Evolutionary conservation across 768 basidiomycete genomes (phyloP).

Genomic region (Hygrophoropsis aurantiaca): DNA sequence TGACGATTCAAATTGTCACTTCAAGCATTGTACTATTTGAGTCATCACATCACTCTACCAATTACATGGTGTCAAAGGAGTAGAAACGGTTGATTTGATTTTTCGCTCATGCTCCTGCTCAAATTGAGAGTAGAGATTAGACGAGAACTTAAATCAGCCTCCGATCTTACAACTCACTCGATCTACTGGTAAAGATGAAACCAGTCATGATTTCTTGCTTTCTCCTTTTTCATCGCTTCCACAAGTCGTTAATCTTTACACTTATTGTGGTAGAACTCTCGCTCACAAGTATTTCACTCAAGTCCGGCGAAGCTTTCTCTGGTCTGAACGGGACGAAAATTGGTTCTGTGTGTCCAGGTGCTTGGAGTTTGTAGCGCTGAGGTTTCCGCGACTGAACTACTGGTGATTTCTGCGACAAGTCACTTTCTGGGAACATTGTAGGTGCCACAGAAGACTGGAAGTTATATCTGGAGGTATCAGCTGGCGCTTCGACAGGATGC

Average conservation of each 20-base stretch:
- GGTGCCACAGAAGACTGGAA: neutral
- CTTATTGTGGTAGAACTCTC: conserved; percentile 30
- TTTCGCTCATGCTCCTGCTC: neutral
- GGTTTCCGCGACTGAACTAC: neutral
- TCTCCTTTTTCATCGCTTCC: conserved; percentile 8
- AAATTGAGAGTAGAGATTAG: neutral
- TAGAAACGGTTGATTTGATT: too few relatives aligned
- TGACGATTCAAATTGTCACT: too few relatives aligned
- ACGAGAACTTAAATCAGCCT: too few relatives aligned
- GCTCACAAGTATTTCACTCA: conserved; percentile 43
- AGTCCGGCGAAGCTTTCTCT: conserved; percentile 55
- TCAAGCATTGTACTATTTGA: too few relatives aligned
- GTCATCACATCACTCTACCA: too few relatives aligned
- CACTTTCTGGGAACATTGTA: neutral
- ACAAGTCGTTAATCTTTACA: conserved; percentile 22
- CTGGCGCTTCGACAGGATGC: conserved; percentile 3
- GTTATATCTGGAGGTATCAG: neutral
- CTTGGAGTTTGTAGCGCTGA: conserved; percentile 1
- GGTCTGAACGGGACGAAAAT: conserved; percentile 55
- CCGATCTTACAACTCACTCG: too few relatives aligned
- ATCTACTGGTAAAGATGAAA: neutral
- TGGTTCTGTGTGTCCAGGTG: neutral
- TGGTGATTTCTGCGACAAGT: neutral
- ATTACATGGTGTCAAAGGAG: too few relatives aligned
- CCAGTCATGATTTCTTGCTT: too few relatives aligned